Conservation (phyloP, 2,329 filamentous ascomycete species). For the Fusarium siculi region DNA sequence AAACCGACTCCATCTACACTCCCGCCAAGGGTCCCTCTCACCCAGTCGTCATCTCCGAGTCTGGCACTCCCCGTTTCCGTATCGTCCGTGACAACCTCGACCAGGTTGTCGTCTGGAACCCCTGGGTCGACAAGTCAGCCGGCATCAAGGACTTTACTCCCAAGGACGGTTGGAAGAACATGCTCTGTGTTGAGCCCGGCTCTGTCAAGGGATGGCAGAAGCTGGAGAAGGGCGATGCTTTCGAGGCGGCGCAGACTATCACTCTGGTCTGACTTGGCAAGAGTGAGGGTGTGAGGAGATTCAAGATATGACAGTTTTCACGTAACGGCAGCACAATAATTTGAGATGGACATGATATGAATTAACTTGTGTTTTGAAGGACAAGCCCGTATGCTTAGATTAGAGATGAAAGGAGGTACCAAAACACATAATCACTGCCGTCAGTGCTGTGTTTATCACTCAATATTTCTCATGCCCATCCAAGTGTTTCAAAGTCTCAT, state of each 20-base stretch:
- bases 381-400: slow-evolving; percentile 24
- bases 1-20: slow-evolving; percentile 91
- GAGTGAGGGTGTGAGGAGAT: neutral
- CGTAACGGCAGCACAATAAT: slow-evolving; percentile 28
- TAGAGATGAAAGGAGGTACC: slow-evolving; percentile 19
- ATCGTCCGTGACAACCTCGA: slow-evolving; percentile 85
- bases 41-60: slow-evolving; percentile 69
- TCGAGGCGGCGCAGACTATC: slow-evolving; percentile 71
- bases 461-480: neutral
- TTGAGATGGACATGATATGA: slow-evolving; percentile 29
- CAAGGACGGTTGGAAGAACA: slow-evolving; percentile 89
- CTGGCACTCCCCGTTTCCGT: slow-evolving; percentile 72
- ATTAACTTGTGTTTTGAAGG: slow-evolving; percentile 21
- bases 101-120: slow-evolving; percentile 97
- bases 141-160: slow-evolving; percentile 88
- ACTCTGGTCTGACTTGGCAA: slow-evolving; percentile 46
- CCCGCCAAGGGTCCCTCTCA: slow-evolving; percentile 69
- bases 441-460: neutral
- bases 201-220: slow-evolving; percentile 84
- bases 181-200: slow-evolving; percentile 95
- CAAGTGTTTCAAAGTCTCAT: neutral
- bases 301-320: slow-evolving; percentile 34
- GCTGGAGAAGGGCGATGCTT: slow-evolving; percentile 80
- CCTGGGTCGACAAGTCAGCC: slow-evolving; percentile 86
- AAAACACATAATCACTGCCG: neutral